phyloP scores from a whole-genome alignment of 2,329 filamentous ascomycete species.

The Pseudogymnoascus sp. region DNA sequence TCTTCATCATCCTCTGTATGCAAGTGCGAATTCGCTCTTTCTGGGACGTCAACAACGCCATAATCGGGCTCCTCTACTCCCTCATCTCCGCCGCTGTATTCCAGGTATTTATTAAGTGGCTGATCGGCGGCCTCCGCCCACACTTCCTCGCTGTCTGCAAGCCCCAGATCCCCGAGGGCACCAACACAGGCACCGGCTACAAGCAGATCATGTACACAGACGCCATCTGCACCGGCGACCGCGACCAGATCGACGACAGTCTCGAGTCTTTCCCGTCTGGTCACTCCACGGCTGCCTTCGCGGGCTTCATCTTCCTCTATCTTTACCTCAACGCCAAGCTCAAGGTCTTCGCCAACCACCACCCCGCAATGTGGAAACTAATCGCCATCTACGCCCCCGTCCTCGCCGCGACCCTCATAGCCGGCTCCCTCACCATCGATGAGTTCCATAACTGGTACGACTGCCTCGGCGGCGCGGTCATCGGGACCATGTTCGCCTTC shows the following conservation, averaged over 20 bases:
- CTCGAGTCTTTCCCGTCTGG: conserved; percentile 66
- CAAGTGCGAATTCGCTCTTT: conserved; percentile 61
- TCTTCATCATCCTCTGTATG: conserved; percentile 53
- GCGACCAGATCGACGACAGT: conserved; percentile 55
- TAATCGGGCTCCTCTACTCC: conserved; percentile 60
- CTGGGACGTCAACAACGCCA: conserved; percentile 63
- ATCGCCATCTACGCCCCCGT: conserved; percentile 56
- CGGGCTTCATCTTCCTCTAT: conserved; percentile 60
- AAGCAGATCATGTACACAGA: conserved; percentile 54
- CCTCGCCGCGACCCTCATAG: conserved; percentile 59
- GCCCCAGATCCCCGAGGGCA: conserved; percentile 40
- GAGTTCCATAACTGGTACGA: conserved; percentile 73
- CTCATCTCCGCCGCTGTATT: conserved; percentile 65
- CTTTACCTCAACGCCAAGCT: conserved; percentile 73
- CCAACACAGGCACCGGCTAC: conserved; percentile 32
- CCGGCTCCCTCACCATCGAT: conserved; percentile 61
- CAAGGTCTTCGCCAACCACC: conserved; percentile 65
- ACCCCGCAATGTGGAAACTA: conserved; percentile 67
- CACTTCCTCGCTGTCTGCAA: conserved; percentile 65
- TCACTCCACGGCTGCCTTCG: conserved; percentile 65
- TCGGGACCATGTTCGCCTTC: conserved; percentile 58
- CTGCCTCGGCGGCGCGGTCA: conserved; percentile 54
- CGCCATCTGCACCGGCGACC: conserved; percentile 60
- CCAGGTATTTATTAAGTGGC: conserved; percentile 67
- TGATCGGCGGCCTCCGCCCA: conserved; percentile 64